Evolutionary conservation across 345 rosid species (phyloP).

Genomic region (Rhodamnia rubescens): DNA sequence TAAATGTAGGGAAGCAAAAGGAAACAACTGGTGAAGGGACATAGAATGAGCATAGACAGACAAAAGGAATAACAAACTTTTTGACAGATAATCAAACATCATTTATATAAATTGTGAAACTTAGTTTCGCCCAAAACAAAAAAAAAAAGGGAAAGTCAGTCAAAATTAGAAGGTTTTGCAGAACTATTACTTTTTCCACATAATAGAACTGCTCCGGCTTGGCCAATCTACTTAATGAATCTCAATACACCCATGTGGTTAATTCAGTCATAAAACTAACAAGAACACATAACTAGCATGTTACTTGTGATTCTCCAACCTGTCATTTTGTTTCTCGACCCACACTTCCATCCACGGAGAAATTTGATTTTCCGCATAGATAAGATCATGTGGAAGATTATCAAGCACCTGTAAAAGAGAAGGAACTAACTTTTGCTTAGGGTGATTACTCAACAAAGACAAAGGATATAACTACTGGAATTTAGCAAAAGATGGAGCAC

Average conservation of each 20-base stretch:
- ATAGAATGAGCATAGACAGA: neutral
- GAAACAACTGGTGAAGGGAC: neutral
- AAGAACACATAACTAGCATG: neutral
- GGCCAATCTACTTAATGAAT: neutral
- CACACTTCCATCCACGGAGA: constrained; percentile 95
- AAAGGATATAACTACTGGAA: neutral
- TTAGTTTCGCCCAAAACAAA: neutral
- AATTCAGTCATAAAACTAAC: neutral
- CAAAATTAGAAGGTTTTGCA: neutral
- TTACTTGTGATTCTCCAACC: constrained; percentile 21
- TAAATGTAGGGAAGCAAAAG: neutral
- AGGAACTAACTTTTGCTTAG: constrained; percentile 20
- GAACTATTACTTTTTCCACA: neutral
- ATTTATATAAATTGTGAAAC: neutral
- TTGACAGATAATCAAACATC: neutral
- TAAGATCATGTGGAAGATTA: constrained; percentile 94
- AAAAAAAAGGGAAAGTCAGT: neutral
- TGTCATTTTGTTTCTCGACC: constrained; percentile 60
- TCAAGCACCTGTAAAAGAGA: constrained; percentile 69
- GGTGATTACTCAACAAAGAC: constrained; percentile 20
- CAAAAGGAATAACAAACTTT: neutral
- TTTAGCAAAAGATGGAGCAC: neutral
- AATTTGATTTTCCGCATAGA: constrained; percentile 71
- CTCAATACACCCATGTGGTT: neutral
- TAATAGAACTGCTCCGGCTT: neutral